phyloP scores from a whole-genome alignment of 257 asterid species.

The Rhazya stricta region DNA sequence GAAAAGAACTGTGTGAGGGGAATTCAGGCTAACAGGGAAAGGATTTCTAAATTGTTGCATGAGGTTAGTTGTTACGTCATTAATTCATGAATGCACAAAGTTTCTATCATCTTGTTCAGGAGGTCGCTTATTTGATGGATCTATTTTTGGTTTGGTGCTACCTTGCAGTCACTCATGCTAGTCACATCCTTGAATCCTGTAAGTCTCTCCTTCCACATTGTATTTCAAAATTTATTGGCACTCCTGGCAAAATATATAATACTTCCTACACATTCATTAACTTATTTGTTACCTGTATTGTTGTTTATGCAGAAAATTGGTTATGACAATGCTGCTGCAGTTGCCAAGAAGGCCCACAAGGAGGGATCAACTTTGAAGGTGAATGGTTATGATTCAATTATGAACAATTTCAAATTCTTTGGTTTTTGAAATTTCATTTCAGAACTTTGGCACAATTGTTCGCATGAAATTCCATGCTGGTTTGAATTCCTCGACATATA shows the following conservation, averaged over 20 bases:
- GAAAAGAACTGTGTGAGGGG: constrained; percentile 96
- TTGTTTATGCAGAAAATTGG: constrained; percentile 74
- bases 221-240: neutral
- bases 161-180: constrained; percentile 95
- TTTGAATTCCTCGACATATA: neutral
- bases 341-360: constrained; percentile 98
- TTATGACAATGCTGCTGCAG: constrained; percentile 91
- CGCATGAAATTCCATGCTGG: neutral
- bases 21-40: constrained; percentile 82
- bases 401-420: neutral
- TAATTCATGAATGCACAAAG: constrained; percentile 10
- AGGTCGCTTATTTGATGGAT: constrained; percentile 18
- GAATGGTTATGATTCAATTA: neutral
- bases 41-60: constrained; percentile 72
- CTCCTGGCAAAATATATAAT: neutral
- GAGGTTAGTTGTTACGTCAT: constrained; percentile 57
- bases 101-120: constrained; percentile 4
- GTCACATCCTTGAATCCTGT: constrained; percentile 96
- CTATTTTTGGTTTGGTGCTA: constrained; percentile 10
- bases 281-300: constrained; percentile 12
- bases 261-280: neutral
- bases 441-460: neutral
- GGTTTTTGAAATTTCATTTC: neutral
- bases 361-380: constrained; percentile 94
- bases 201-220: constrained; percentile 24